phyloP scores from a whole-genome alignment of 2,329 filamentous ascomycete genomes.

The Trichophyton verrucosum region DNA sequence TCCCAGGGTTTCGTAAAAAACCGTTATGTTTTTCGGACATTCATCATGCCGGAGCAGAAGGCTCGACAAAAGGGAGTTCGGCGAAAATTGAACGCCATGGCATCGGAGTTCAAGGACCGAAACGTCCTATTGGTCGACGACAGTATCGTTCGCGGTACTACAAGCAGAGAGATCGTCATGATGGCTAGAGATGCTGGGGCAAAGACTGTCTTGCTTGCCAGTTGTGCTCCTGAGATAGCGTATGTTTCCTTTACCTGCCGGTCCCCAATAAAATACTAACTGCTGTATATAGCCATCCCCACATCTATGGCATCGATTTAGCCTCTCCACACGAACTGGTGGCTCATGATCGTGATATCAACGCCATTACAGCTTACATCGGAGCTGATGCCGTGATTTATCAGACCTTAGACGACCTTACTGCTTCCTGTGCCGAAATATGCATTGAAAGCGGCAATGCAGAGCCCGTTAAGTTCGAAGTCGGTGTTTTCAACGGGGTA shows the following conservation, averaged over 20 bases:
- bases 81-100: constrained; percentile 78
- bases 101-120: constrained; percentile 67
- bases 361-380: constrained; percentile 53
- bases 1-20: constrained; percentile 81
- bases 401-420: constrained; percentile 66
- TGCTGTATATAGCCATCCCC: constrained; percentile 47
- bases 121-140: constrained; percentile 80
- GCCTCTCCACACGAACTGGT: constrained; percentile 60
- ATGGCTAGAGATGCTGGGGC: constrained; percentile 82
- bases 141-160: constrained; percentile 78
- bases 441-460: constrained; percentile 42
- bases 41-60: constrained; percentile 74
- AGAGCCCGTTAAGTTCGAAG: constrained; percentile 58
- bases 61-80: constrained; percentile 74
- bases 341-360: constrained; percentile 52
- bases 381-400: constrained; percentile 67
- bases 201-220: constrained; percentile 68
- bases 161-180: constrained; percentile 61
- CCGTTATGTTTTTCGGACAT: constrained; percentile 76
- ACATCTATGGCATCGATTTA: constrained; percentile 74
- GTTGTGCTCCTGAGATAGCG: constrained; percentile 69
- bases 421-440: constrained; percentile 62
- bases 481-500: constrained; percentile 80
- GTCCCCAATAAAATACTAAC: not conserved
- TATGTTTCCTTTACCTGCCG: constrained; percentile 19